These are phyloP conservation scores for Aspergillus neoniger DNA, from an alignment of 2,329 filamentous ascomycete species.

Conservation along the genomic window DNA sequence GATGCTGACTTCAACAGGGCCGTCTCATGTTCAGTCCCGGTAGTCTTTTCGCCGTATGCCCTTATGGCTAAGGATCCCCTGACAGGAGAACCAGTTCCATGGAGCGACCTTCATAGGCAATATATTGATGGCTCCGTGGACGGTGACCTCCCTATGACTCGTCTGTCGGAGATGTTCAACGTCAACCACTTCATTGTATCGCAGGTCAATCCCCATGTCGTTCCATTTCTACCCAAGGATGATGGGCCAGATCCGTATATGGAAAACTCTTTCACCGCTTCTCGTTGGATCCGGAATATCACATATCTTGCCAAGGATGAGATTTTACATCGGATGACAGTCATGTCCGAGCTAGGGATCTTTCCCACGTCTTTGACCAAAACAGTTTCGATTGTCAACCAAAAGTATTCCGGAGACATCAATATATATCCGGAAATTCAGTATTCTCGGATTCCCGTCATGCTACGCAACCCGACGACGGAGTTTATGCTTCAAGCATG, in stretches of 20 bases:
- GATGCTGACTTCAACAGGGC: slow-evolving; percentile 50
- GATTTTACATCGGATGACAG: slow-evolving; percentile 75
- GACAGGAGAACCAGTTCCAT: slow-evolving; percentile 74
- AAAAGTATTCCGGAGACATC: slow-evolving; percentile 93
- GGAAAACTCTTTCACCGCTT: slow-evolving; percentile 36
- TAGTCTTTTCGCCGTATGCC: slow-evolving; percentile 77
- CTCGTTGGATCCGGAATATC: slow-evolving; percentile 64
- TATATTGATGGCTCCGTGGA: slow-evolving; percentile 97
- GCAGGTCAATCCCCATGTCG: slow-evolving; percentile 92
- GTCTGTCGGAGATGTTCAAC: slow-evolving; percentile 92
- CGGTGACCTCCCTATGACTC: slow-evolving; percentile 88
- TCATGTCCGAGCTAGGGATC: slow-evolving; percentile 76
- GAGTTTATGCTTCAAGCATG: slow-evolving; percentile 85
- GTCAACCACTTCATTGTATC: slow-evolving; percentile 98
- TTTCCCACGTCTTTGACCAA: slow-evolving; percentile 80
- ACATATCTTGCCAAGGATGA: slow-evolving; percentile 77
- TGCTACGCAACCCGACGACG: slow-evolving; percentile 79
- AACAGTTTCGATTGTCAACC: slow-evolving; percentile 75
- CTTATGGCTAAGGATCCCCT: slow-evolving; percentile 81
- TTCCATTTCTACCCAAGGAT: slow-evolving; percentile 79
- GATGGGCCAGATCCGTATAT: slow-evolving; percentile 49
- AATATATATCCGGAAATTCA: slow-evolving; percentile 84
- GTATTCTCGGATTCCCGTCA: slow-evolving; percentile 70
- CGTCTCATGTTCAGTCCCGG: slow-evolving; percentile 90
- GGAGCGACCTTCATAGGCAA: slow-evolving; percentile 80